Percentiles rank a stretch among this genome's conserved stretches.
Evolutionary conservation across 805 yeast species (phyloP).

Genomic region (Debaryomyces castellii): DNA sequence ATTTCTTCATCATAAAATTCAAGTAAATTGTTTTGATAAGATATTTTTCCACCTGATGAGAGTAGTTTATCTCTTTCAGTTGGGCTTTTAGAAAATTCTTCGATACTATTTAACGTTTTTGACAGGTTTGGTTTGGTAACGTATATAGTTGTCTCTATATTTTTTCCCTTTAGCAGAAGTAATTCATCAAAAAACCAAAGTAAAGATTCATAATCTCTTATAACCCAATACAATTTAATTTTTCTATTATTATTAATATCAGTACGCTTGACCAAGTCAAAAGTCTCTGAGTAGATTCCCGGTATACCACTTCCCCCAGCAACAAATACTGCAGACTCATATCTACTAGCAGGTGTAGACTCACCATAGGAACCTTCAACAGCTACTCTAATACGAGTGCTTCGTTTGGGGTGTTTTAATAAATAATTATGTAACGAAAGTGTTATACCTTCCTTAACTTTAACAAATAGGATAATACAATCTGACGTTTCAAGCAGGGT

Average conservation of each 20-base stretch:
- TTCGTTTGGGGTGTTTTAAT: constrained; percentile 14
- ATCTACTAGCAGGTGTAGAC: constrained; percentile 26
- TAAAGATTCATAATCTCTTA: constrained; percentile 50
- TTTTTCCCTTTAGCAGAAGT: constrained; percentile 19
- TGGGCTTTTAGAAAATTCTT: not conserved
- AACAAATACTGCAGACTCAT: constrained; percentile 30
- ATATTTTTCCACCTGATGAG: not conserved
- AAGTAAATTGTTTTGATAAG: not conserved
- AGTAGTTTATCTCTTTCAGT: not conserved
- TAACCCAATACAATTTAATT: constrained; percentile 56
- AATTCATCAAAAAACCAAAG: constrained; percentile 50
- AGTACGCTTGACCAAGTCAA: constrained; percentile 11
- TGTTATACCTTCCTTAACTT: constrained; percentile 37
- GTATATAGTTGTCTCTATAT: constrained; percentile 30
- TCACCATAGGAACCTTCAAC: constrained; percentile 42
- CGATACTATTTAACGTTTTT: not conserved
- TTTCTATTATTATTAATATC: constrained; percentile 10
- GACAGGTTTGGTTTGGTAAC: constrained; percentile 25
- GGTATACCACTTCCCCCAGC: constrained; percentile 46
- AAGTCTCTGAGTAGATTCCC: constrained; percentile 38
- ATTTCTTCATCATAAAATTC: constrained; percentile 11
- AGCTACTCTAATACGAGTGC: constrained; percentile 27
- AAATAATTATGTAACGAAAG: constrained; percentile 18
- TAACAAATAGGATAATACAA: constrained; percentile 28
- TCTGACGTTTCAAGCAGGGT: constrained; percentile 12